phyloP scores from a whole-genome alignment of 345 rosid genomes.

The Gossypium anomalum region DNA sequence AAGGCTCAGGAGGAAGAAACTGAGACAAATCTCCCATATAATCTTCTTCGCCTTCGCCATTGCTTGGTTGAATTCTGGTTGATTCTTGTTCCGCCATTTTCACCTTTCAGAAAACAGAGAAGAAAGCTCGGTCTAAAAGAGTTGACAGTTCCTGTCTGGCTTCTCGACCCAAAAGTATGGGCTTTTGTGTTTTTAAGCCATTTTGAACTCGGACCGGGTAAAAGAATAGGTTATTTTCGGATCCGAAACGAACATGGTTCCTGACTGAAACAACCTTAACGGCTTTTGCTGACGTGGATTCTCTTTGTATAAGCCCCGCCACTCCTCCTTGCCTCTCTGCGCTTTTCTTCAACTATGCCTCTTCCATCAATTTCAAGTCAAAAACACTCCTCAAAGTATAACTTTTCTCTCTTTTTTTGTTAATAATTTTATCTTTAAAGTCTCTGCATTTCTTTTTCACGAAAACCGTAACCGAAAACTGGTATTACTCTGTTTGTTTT shows the following conservation, averaged over 20 bases:
- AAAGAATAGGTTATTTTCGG: not conserved
- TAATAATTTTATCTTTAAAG: not conserved
- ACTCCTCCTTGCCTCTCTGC: not conserved
- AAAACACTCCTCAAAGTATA: constrained; percentile 4
- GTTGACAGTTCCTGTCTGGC: not conserved
- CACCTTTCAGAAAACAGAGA: not conserved
- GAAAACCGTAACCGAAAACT: not conserved
- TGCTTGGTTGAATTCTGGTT: not conserved
- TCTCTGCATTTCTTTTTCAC: not conserved
- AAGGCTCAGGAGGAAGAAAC: constrained; percentile 54
- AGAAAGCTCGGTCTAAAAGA: not conserved
- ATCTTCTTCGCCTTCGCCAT: constrained; percentile 36
- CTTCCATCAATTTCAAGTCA: constrained; percentile 3
- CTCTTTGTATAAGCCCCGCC: not conserved
- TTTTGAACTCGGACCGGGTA: not conserved
- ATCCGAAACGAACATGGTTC: not conserved
- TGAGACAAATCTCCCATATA: constrained; percentile 91
- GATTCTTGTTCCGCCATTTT: constrained; percentile 5
- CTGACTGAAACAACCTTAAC: constrained; percentile 32
- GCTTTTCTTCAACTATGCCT: not conserved
- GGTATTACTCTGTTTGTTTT: constrained; percentile 19
- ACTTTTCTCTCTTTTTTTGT: not conserved
- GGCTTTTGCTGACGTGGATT: constrained; percentile 39
- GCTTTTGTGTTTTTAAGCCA: not conserved
- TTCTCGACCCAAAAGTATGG: not conserved